These are phyloP conservation scores for Oryza punctata DNA, from an alignment of 176 grass and related monocot genomes.

Conservation along the genomic window DNA sequence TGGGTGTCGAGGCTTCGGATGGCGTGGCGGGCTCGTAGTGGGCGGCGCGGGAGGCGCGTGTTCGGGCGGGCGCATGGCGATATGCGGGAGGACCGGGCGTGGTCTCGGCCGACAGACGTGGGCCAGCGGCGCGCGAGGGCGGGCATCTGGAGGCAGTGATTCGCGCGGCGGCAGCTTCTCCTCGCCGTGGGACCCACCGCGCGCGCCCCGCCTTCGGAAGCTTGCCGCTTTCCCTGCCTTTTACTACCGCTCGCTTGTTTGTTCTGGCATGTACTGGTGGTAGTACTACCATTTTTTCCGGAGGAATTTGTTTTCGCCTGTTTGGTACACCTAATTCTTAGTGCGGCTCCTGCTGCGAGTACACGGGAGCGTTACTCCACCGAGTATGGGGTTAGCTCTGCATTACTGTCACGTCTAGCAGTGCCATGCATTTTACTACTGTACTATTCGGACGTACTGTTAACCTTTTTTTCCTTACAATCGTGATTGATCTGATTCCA, in stretches of 20 bases:
- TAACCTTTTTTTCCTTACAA: neutral
- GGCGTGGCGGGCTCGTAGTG: neutral
- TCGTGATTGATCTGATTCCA: neutral
- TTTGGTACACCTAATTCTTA: constrained; percentile 18
- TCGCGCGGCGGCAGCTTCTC: constrained; percentile 54
- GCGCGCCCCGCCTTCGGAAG: constrained; percentile 19
- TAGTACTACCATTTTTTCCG: neutral
- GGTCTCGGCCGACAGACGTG: constrained; percentile 52
- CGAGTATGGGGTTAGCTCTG: neutral
- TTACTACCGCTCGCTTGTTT: neutral
- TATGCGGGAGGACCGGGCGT: constrained; percentile 38
- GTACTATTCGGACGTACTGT: neutral
- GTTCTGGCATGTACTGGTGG: neutral
- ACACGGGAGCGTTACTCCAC: neutral
- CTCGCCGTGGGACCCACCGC: constrained; percentile 37
- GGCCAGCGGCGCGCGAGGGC: constrained; percentile 36
- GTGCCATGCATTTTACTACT: neutral
- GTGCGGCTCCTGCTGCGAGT: neutral
- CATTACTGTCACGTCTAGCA: neutral
- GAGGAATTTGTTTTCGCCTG: neutral
- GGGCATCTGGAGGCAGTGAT: constrained; percentile 60
- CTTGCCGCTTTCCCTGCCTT: constrained; percentile 33
- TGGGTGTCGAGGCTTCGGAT: neutral
- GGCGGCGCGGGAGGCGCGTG: neutral
- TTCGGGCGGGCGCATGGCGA: constrained; percentile 18